Evolutionary conservation across 169 alveolate genomes (phyloP).

Genomic region (Theileria equi): DNA sequence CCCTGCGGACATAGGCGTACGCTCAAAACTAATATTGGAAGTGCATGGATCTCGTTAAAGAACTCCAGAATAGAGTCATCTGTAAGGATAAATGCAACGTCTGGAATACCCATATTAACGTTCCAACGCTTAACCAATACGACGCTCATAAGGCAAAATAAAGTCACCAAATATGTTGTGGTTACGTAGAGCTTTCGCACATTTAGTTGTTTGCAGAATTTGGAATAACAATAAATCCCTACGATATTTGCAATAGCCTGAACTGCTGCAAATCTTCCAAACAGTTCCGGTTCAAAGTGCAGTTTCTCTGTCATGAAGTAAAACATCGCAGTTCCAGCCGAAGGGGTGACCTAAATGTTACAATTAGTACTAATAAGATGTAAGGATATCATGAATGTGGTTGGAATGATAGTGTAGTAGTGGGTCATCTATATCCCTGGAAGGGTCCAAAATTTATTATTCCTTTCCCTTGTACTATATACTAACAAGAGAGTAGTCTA

Average conservation of each 20-base stretch:
- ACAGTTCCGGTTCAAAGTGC: constrained; percentile 78
- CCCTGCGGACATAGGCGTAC: constrained; percentile 84
- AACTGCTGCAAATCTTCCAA: constrained; percentile 80
- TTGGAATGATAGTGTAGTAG: no score
- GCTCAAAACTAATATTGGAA: constrained; percentile 83
- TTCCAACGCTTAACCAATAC: constrained; percentile 77
- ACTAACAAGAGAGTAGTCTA: no score
- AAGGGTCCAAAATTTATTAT: no score
- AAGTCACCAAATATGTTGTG: constrained; percentile 74
- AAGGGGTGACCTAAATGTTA: no score
- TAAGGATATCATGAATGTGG: no score
- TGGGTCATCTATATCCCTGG: no score
- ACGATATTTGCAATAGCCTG: constrained; percentile 80
- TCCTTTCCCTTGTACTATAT: no score
- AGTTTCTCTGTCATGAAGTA: constrained; percentile 84
- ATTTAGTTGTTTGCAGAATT: constrained; percentile 67
- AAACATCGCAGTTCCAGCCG: constrained; percentile 83
- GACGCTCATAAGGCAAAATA: constrained; percentile 74
- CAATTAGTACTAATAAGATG: no score
- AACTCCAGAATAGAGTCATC: constrained; percentile 78
- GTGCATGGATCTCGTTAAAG: constrained; percentile 77
- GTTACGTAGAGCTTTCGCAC: constrained; percentile 67
- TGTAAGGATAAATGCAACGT: constrained; percentile 78
- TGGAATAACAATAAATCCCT: constrained; percentile 71
- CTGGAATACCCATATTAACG: constrained; percentile 73